Base-by-base conservation (phyloP, 495 filamentous ascomycete genomes). In the Xylaria scruposa region DNA sequence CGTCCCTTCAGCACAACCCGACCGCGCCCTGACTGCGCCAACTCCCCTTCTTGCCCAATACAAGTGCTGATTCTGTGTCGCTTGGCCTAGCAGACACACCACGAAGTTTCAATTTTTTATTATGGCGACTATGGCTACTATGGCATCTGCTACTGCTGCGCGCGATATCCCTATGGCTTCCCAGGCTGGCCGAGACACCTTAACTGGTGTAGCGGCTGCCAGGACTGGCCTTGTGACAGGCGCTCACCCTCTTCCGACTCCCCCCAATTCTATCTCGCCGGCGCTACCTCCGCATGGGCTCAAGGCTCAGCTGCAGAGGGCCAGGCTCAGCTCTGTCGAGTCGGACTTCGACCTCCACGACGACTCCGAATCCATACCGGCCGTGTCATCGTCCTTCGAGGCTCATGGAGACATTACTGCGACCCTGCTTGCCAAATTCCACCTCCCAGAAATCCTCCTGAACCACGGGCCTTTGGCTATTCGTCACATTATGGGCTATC, bases 191-290 rank as follows among this genome's bases (percentile, higher is more conserved):
- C 86, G 83, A 84, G 86, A 89, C 81, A 89, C 84, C 85, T 87
- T 90, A 81, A 84, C 88, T 86, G 83, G 80, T 82, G 87, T 88
- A 81, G 84, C 86, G 82, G 89, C 76, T 67, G 82, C 80, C 82
- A 83, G 83, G 84, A 86, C 75, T 77, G 88, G 82, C 81, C 86
- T 80, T 88, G 85, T 83, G 84, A 81, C 85, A 82, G 82, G 68
- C 85, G 84, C 74, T 85, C 87, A 82, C 83, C 87, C 81, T 78
- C 90, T 98, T 75, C 95, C 91, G 63, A 98, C 95, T 82, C 95
- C 95, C 77, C 95, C 95, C 66, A 97, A 97, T 84, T 98, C 96
- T 78, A 95, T 98, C 80, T 98, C 95, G 47, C 96, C 95, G 40
- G 91, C 89, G 66, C 88, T 98, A 64, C 90, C 92, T 75, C 92